phyloP scores from a whole-genome alignment of 352 stramenopile genomes.

The Pythium angustatum region DNA sequence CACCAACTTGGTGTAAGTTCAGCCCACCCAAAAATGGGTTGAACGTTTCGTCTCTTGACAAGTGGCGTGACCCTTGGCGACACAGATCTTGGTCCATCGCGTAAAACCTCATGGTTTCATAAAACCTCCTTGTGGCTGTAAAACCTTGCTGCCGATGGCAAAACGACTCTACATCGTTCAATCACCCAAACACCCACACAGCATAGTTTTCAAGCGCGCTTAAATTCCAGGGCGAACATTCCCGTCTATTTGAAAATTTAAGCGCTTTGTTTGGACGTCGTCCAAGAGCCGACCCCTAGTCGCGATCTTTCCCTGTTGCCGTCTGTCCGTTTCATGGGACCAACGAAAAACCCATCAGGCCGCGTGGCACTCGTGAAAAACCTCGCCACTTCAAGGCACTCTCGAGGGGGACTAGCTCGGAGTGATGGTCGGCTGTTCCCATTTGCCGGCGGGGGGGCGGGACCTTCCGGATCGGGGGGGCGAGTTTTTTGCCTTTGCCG shows the following conservation, averaged over 20 bases:
- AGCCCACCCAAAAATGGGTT: constrained; percentile 15
- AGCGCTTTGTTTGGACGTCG: constrained; percentile 14
- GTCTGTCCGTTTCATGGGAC: constrained; percentile 25
- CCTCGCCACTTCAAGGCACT: constrained; percentile 32
- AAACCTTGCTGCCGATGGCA: too few species aligned
- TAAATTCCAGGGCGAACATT: background rate
- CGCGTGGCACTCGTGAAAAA: constrained; percentile 32
- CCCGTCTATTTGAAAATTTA: constrained; percentile 10
- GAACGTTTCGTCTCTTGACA: constrained; percentile 17
- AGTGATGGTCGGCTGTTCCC: constrained; percentile 16
- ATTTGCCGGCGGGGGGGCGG: background rate
- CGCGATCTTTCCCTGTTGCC: constrained; percentile 27
- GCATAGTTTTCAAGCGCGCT: constrained; percentile 15
- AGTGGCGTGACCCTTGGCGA: constrained; percentile 13
- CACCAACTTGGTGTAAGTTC: too few species aligned
- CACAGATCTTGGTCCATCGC: background rate
- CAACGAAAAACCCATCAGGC: constrained; percentile 21
- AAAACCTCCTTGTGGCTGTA: too few species aligned
- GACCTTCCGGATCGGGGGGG: background rate
- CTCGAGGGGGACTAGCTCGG: background rate
- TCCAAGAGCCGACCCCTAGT: background rate
- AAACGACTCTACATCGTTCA: constrained; percentile 20
- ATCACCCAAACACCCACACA: constrained; percentile 21
- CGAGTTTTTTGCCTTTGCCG: background rate
- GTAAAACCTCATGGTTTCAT: constrained; percentile 10